Conservation (phyloP, 2,329 filamentous ascomycete species). For the Leptographium galeiforme region DNA sequence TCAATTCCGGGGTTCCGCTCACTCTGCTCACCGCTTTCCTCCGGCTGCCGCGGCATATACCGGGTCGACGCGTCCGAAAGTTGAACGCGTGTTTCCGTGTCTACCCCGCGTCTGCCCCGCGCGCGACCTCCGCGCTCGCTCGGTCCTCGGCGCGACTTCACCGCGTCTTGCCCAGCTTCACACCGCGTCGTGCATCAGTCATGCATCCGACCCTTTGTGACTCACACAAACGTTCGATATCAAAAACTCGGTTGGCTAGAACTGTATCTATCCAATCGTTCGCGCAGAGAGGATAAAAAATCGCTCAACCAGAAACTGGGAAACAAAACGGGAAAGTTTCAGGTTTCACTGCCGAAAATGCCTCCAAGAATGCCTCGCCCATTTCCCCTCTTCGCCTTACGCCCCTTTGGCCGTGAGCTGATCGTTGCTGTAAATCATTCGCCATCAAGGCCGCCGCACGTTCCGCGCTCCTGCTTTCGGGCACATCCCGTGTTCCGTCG, state of each 20-base stretch:
- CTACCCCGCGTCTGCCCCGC: neutral
- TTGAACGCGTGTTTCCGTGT: neutral
- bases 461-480: neutral
- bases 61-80: constrained; percentile 1
- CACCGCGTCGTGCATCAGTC: neutral
- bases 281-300: neutral
- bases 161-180: constrained; percentile 4
- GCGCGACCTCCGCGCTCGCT: neutral
- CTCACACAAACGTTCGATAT: neutral
- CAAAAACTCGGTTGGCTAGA: neutral
- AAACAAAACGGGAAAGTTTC: neutral
- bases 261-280: constrained; percentile 9
- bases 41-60: neutral
- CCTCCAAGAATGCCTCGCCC: neutral
- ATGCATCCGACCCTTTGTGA: neutral
- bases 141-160: neutral
- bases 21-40: neutral
- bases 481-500: neutral
- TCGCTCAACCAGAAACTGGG: neutral
- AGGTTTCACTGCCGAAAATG: neutral
- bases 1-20: too few species aligned
- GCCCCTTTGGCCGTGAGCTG: neutral
- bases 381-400: neutral
- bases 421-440: constrained; percentile 2
- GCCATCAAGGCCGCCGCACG: too few species aligned